Evolutionary conservation across 176 grass and related monocot genomes (phyloP).

Genomic region (Eleusine coracana): DNA sequence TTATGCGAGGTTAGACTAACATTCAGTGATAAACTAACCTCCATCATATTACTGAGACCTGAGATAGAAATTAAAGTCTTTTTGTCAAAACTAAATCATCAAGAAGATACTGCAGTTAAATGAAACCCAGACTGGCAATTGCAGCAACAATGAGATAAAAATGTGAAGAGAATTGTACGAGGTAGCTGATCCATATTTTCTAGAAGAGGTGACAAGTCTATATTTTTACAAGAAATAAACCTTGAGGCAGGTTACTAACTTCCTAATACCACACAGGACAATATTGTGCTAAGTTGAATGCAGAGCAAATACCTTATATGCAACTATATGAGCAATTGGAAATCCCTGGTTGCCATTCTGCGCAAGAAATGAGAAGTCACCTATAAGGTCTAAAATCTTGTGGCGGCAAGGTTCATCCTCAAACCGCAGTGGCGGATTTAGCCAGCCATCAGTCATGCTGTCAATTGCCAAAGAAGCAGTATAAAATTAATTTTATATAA

Average conservation of each 20-base stretch:
- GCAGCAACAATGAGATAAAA: background rate
- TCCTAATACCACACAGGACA: conserved; percentile 10
- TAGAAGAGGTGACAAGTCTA: background rate
- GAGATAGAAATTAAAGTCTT: background rate
- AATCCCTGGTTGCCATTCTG: conserved; percentile 85
- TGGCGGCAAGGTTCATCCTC: conserved; percentile 84
- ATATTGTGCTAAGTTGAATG: conserved; percentile 1
- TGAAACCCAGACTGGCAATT: conserved; percentile 15
- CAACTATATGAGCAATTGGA: conserved; percentile 75
- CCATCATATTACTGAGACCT: conserved; percentile 15
- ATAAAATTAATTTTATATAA: conserved; percentile 31
- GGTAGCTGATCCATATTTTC: background rate
- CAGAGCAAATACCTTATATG: conserved; percentile 78
- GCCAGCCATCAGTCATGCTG: conserved; percentile 73
- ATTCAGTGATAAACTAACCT: background rate
- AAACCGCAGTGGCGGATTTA: conserved; percentile 87
- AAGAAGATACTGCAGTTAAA: conserved; percentile 15
- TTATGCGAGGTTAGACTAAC: background rate
- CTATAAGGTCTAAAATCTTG: conserved; percentile 92
- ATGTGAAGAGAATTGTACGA: background rate
- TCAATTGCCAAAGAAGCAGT: conserved; percentile 39
- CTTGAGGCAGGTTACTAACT: background rate
- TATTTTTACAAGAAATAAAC: background rate
- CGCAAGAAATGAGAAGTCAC: conserved; percentile 90
- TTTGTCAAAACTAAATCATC: background rate